Conservation (phyloP, 2,329 filamentous ascomycete genomes). For the Fusarium continuum region DNA sequence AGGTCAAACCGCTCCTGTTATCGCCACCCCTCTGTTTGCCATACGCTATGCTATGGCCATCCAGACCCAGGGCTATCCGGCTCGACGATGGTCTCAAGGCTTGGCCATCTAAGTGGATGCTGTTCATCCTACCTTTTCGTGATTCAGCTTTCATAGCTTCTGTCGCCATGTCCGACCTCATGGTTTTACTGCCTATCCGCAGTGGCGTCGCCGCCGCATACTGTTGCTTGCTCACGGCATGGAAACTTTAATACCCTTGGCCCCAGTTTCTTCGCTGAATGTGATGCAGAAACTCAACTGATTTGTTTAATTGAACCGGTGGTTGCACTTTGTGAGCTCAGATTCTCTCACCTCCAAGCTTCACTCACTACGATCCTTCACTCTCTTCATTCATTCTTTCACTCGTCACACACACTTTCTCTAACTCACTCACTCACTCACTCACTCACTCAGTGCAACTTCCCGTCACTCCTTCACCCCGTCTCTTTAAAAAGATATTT, state of each 20-base stretch:
- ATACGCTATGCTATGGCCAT: background rate
- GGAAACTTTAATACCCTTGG: constrained; percentile 25
- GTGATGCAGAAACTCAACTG: constrained; percentile 13
- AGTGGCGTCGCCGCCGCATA: constrained; percentile 24
- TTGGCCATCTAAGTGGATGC: constrained; percentile 11
- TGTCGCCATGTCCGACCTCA: constrained; percentile 30
- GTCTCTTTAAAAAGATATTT: constrained; percentile 2
- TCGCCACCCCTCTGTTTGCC: constrained; percentile 24
- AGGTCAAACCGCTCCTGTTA: background rate
- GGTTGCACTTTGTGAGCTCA: constrained; percentile 3
- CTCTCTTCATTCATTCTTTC: constrained; percentile 17
- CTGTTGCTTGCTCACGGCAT: constrained; percentile 11
- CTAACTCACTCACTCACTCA: background rate
- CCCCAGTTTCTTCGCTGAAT: background rate
- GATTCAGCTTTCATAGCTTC: constrained; percentile 17
- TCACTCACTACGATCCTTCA: constrained; percentile 13
- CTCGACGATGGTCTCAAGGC: constrained; percentile 6
- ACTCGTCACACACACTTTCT: no score
- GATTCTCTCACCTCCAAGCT: background rate
- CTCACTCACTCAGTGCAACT: constrained; percentile 10
- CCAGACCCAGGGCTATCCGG: constrained; percentile 3
- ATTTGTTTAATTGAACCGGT: constrained; percentile 25
- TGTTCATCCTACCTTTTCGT: background rate
- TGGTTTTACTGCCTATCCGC: constrained; percentile 8
- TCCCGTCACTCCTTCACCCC: constrained; percentile 13